A percentile compares a stretch with the other conserved stretches of the same genome.
phyloP scores from a whole-genome alignment of 1,284 basidiomycete species.

The Puccinia brachypodii region DNA sequence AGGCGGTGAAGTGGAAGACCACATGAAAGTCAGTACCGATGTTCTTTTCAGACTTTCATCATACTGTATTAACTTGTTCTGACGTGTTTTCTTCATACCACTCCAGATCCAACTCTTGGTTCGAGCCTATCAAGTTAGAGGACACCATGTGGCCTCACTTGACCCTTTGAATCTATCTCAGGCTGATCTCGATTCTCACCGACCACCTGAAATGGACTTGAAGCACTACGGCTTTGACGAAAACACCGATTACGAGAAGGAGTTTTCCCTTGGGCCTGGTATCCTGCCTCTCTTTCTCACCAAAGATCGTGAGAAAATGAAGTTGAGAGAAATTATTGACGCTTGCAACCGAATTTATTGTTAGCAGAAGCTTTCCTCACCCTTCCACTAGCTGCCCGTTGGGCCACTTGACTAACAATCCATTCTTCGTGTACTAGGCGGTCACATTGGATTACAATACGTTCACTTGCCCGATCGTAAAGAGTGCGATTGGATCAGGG shows the following conservation, averaged over 20 bases:
- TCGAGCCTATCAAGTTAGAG: constrained; percentile 97
- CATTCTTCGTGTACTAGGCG: constrained; percentile 63
- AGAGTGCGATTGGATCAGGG: constrained; percentile 98
- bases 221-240: constrained; percentile 94
- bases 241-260: constrained; percentile 79
- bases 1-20: constrained; percentile 77
- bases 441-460: constrained; percentile 93
- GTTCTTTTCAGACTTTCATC: background rate
- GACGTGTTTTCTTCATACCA: constrained; percentile 13
- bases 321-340: constrained; percentile 87
- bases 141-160: constrained; percentile 91
- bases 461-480: constrained; percentile 98
- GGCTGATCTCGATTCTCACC: constrained; percentile 73
- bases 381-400: constrained; percentile 9
- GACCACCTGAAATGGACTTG: constrained; percentile 83
- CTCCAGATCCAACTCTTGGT: constrained; percentile 89
- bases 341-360: constrained; percentile 93
- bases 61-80: background rate
- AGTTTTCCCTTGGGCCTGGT: constrained; percentile 90
- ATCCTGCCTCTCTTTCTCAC: constrained; percentile 92
- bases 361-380: constrained; percentile 59
- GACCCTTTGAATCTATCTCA: constrained; percentile 92
- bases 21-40: constrained; percentile 73
- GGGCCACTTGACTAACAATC: background rate
- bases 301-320: constrained; percentile 80